These are phyloP conservation scores for Cercospora zeina DNA, from an alignment of 2,329 filamentous ascomycete genomes.

Conservation along the genomic window DNA sequence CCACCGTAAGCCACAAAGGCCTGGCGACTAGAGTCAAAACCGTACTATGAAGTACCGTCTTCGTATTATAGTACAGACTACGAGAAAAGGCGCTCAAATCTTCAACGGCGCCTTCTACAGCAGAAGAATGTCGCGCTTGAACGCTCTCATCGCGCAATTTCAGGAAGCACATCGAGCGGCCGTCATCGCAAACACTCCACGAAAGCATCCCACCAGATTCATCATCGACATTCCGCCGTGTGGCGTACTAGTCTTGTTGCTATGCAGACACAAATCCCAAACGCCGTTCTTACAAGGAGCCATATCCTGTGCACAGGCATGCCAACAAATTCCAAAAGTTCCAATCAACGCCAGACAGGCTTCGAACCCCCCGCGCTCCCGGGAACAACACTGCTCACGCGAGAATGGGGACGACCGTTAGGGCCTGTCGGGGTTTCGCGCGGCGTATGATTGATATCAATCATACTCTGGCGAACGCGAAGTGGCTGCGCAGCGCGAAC, in stretches of 20 bases:
- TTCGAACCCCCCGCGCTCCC: constrained; percentile 17
- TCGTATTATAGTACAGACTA: constrained; percentile 10
- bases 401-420: constrained; percentile 16
- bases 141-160: constrained; percentile 4
- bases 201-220: neutral
- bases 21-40: neutral
- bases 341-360: constrained; percentile 20
- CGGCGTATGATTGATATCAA: constrained; percentile 23
- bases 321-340: neutral
- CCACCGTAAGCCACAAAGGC: neutral
- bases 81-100: neutral
- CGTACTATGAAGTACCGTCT: neutral
- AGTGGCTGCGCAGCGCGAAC: constrained; percentile 14
- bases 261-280: neutral
- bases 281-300: neutral
- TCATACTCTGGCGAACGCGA: constrained; percentile 27
- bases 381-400: constrained; percentile 21
- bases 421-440: constrained; percentile 19
- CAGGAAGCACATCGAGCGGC: neutral
- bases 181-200: neutral
- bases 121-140: constrained; percentile 13
- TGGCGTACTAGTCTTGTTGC: neutral
- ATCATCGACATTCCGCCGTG: neutral
- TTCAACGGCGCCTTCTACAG: neutral
- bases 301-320: neutral